phyloP scores from a whole-genome alignment of 176 grass and related monocot species.

The Paspalum notatum region DNA sequence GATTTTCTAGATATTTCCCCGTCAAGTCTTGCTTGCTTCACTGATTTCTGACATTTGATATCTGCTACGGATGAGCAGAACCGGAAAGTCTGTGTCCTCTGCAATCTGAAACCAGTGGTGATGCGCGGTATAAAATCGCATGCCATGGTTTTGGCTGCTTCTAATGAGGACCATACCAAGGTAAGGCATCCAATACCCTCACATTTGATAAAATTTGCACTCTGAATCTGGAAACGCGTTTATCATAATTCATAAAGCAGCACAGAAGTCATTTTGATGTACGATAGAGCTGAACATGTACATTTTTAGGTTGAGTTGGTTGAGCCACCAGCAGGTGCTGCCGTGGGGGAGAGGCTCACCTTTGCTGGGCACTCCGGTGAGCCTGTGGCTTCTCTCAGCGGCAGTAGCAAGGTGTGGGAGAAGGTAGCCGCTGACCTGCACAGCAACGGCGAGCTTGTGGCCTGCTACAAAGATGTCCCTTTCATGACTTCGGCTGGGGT shows the following conservation, averaged over 20 bases:
- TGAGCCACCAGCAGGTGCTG: conserved; percentile 68
- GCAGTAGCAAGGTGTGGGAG: conserved; percentile 87
- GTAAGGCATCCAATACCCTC: conserved; percentile 41
- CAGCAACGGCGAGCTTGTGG: conserved; percentile 60
- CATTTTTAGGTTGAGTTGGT: conserved; percentile 73
- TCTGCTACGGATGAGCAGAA: conserved; percentile 51
- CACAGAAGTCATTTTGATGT: neutral
- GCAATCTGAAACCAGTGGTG: conserved; percentile 90
- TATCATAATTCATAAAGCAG: neutral
- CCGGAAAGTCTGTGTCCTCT: conserved; percentile 88
- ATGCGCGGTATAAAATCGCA: conserved; percentile 94
- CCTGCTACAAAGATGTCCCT: conserved; percentile 60
- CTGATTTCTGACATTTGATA: conserved; percentile 19
- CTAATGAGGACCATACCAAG: conserved; percentile 78
- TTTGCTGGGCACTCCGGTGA: conserved; percentile 80
- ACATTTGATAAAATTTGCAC: neutral
- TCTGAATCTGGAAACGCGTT: neutral
- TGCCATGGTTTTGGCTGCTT: conserved; percentile 98
- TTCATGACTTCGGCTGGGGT: conserved; percentile 80
- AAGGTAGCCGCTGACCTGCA: conserved; percentile 72
- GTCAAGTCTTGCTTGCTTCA: neutral
- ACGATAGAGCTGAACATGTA: neutral
- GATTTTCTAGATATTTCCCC: conserved; percentile 8
- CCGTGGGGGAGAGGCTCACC: conserved; percentile 72
- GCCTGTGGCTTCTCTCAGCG: conserved; percentile 73